Evolutionary conservation across 805 yeast genomes (phyloP).

Genomic region (Candida lessepsii): DNA sequence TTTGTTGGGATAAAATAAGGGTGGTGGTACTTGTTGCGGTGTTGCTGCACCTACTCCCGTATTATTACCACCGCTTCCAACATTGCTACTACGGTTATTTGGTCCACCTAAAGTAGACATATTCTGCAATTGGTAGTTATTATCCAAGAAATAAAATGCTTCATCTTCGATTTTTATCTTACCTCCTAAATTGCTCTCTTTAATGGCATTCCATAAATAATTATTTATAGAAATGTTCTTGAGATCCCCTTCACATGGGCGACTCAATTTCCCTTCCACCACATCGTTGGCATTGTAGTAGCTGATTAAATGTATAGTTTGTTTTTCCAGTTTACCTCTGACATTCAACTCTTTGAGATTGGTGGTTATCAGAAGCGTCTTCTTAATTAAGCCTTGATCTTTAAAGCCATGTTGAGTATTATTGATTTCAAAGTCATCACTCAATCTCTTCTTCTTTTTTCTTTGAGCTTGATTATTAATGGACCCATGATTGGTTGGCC

Average conservation of each 20-base stretch:
- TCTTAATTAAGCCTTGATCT: conserved; percentile 75
- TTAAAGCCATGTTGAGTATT: conserved; percentile 59
- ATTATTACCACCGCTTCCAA: not conserved
- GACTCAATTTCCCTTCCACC: conserved; percentile 47
- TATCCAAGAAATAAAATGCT: conserved; percentile 47
- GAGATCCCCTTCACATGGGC: conserved; percentile 59
- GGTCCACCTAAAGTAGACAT: conserved; percentile 27
- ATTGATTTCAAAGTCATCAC: conserved; percentile 29
- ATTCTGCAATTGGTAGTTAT: conserved; percentile 41
- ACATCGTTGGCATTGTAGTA: conserved; percentile 81
- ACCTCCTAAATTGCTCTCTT: conserved; percentile 60
- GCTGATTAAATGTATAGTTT: conserved; percentile 70
- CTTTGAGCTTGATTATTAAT: conserved; percentile 14
- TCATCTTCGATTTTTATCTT: conserved; percentile 50
- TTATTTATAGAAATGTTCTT: conserved; percentile 47
- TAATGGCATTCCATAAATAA: conserved; percentile 54
- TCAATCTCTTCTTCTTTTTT: conserved; percentile 32
- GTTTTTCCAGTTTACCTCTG: conserved; percentile 26
- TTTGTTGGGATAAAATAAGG: conserved; percentile 10
- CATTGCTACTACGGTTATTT: not conserved
- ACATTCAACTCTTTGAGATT: conserved; percentile 27
- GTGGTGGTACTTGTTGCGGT: conserved; percentile 7
- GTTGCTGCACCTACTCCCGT: conserved; percentile 7
- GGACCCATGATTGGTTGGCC: not conserved
- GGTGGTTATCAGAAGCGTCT: conserved; percentile 71